A percentile compares a stretch with the other conserved stretches of the same genome.
Conservation (phyloP, 2,329 filamentous ascomycete species). For the Didymella lethalis region DNA sequence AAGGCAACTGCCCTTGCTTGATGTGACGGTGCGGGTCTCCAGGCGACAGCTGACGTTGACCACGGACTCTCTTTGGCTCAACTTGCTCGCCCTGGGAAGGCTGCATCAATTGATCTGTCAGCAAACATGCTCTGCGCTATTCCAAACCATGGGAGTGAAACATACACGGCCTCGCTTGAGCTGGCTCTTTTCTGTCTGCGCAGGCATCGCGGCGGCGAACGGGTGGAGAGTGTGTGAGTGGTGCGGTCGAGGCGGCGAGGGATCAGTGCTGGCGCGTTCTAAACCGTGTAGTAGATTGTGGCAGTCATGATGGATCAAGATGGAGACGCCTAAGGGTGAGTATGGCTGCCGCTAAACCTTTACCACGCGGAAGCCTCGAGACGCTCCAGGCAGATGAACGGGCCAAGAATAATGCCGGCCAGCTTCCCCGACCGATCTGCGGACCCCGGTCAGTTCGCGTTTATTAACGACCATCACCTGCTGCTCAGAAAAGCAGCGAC, state of each 20-base stretch:
- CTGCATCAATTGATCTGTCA: slow-evolving; percentile 56
- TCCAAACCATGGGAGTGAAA: slow-evolving; percentile 26
- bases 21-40: slow-evolving; percentile 61
- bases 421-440: slow-evolving; percentile 15
- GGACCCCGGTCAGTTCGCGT: slow-evolving; percentile 7
- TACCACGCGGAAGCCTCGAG: slow-evolving; percentile 27
- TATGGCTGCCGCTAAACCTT: slow-evolving; percentile 30
- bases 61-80: slow-evolving; percentile 83
- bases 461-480: slow-evolving; percentile 7
- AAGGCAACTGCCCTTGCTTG: slow-evolving; percentile 70
- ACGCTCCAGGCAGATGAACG: slow-evolving; percentile 26
- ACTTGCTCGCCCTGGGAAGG: slow-evolving; percentile 69
- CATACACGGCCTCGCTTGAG: slow-evolving; percentile 82
- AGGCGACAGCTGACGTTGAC: slow-evolving; percentile 70
- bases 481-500: slow-evolving; percentile 6
- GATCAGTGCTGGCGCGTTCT: slow-evolving; percentile 36
- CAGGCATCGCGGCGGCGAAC: slow-evolving; percentile 58
- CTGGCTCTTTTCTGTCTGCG: slow-evolving; percentile 75
- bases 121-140: slow-evolving; percentile 6
- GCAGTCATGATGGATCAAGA: slow-evolving; percentile 31
- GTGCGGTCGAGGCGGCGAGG: slow-evolving; percentile 28
- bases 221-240: slow-evolving; percentile 7
- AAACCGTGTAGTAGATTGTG: slow-evolving; percentile 25
- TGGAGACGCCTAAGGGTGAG: slow-evolving; percentile 20
- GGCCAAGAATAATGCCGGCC: slow-evolving; percentile 18